A percentile compares a stretch with the other conserved stretches of the same genome.
Evolutionary conservation across 169 alveolate species (phyloP).

Genomic region (Condylostoma magnum): DNA sequence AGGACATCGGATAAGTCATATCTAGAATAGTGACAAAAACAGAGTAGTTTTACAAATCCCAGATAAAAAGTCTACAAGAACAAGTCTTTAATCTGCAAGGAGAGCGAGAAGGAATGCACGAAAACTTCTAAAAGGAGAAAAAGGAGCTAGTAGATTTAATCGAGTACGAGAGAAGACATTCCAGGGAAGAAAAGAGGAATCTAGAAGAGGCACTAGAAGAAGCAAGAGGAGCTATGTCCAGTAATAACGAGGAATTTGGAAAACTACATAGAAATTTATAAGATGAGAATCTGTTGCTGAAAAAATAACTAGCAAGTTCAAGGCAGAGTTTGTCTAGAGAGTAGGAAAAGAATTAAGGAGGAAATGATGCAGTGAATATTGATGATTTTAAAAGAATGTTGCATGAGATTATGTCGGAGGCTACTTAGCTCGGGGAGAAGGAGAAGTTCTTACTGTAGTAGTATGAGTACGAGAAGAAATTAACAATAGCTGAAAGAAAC

Average conservation of each 20-base stretch:
- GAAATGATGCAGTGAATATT: no score
- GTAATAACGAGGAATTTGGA: constrained; percentile 6
- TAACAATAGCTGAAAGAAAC: neutral
- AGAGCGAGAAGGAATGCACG: neutral
- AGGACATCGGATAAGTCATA: neutral
- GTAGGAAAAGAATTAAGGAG: no score
- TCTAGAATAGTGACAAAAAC: neutral
- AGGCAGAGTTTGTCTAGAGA: no score
- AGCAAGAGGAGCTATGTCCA: neutral
- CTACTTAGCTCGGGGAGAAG: neutral
- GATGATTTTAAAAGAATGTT: no score
- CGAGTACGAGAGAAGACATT: constrained; percentile 9
- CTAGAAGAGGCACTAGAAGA: constrained; percentile 9
- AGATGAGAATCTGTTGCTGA: constrained; percentile 1
- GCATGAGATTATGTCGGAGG: no score
- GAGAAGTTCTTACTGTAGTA: neutral
- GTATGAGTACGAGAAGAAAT: constrained; percentile 23
- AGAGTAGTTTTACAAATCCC: neutral
- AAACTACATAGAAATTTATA: neutral
- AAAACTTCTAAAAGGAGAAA: neutral
- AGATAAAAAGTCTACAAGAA: neutral
- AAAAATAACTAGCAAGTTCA: neutral
- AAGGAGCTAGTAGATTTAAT: neutral
- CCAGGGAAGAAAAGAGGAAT: neutral
- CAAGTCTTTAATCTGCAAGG: neutral